phyloP scores from a whole-genome alignment of 305 asterid genomes.

The Ajuga reptans region DNA sequence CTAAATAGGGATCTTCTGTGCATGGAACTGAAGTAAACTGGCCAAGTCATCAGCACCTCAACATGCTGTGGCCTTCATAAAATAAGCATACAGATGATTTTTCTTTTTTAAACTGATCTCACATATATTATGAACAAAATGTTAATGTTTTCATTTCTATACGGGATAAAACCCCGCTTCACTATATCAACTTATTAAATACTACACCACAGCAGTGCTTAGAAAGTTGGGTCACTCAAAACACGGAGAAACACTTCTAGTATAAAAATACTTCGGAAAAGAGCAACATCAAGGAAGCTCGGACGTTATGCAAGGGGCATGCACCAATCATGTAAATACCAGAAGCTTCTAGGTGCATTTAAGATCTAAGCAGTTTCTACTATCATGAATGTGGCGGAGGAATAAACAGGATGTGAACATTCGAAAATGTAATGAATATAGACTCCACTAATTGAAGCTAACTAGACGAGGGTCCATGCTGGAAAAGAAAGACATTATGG shows the following conservation, averaged over 20 bases:
- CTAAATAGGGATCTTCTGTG: not conserved
- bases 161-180: not conserved
- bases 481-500: not conserved
- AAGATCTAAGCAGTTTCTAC: no score
- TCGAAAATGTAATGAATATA: not conserved
- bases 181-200: not conserved
- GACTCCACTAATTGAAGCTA: not conserved
- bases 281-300: not conserved
- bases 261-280: not conserved
- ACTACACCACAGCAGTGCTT: not conserved
- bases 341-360: no score
- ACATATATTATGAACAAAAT: not conserved
- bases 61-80: not conserved
- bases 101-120: not conserved
- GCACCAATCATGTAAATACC: no score
- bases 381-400: not conserved
- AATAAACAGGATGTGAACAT: not conserved
- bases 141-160: not conserved
- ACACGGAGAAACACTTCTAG: not conserved
- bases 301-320: not conserved
- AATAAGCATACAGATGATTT: not conserved
- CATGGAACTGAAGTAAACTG: not conserved
- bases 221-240: not conserved
- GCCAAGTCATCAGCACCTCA: not conserved
- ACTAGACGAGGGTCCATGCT: not conserved